Evolutionary conservation across 192 early-diverging fungal species (phyloP).

Genomic region (Lunasporangiospora selenospora): DNA sequence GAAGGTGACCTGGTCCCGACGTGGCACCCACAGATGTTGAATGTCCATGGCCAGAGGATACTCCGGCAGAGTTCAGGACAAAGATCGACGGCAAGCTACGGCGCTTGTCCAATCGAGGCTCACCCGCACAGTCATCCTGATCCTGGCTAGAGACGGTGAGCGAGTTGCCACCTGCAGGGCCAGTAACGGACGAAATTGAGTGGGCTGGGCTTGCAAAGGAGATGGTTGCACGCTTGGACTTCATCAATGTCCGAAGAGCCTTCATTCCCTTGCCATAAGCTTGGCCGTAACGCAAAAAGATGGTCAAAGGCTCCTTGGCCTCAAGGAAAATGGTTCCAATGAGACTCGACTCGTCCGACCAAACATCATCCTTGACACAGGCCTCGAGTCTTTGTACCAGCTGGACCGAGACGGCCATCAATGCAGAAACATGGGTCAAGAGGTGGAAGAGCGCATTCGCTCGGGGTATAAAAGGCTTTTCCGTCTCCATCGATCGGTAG

Average conservation of each 20-base stretch:
- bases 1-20: background rate
- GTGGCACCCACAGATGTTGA: background rate
- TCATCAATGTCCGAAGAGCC: conserved; percentile 30
- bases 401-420: conserved; percentile 23
- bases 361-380: conserved; percentile 41
- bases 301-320: conserved; percentile 35
- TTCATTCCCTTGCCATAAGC: conserved; percentile 50
- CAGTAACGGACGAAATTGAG: background rate
- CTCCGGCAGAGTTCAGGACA: background rate
- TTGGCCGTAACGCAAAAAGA: conserved; percentile 47
- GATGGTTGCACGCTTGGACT: conserved; percentile 24
- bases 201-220: background rate
- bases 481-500: conserved; percentile 24
- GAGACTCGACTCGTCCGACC: conserved; percentile 32
- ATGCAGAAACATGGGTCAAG: conserved; percentile 18
- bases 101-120: conserved; percentile 30
- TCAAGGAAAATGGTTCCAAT: conserved; percentile 42
- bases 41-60: background rate
- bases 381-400: conserved; percentile 14
- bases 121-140: too few relatives aligned
- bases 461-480: conserved; percentile 43
- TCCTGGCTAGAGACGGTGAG: too few relatives aligned
- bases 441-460: conserved; percentile 32
- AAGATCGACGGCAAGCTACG: conserved; percentile 30
- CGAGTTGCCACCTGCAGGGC: background rate